Conservation (phyloP, 768 basidiomycete species). For the Trametes gibbosa region DNA sequence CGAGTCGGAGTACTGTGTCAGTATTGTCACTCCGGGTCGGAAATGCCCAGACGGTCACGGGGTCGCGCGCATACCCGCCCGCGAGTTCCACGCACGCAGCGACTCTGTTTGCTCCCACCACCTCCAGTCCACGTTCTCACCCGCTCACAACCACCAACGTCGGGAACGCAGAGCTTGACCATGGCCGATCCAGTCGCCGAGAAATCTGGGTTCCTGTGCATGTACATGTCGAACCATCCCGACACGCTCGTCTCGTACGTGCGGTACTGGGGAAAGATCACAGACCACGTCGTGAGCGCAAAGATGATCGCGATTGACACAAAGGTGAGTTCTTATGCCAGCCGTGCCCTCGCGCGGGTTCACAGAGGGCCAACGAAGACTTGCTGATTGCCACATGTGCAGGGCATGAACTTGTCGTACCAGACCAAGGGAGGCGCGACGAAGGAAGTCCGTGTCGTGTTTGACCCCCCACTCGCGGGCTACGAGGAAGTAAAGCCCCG, state of each 20-base stretch:
- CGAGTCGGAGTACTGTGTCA: too few relatives aligned
- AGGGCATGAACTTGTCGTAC: constrained; percentile 75
- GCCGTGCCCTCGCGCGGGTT: not conserved
- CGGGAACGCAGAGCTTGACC: not conserved
- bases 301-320: constrained; percentile 69
- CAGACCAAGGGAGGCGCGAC: constrained; percentile 43
- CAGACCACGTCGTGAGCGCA: constrained; percentile 52
- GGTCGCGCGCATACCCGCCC: not conserved
- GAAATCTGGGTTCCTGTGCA: constrained; percentile 71
- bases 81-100: constrained; percentile 3
- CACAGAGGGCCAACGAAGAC: not conserved
- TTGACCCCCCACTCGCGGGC: constrained; percentile 69
- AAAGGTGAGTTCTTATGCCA: constrained; percentile 42
- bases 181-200: constrained; percentile 75
- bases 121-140: not conserved
- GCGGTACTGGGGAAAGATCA: constrained; percentile 70
- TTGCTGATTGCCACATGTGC: not conserved
- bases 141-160: not conserved
- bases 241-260: constrained; percentile 85
- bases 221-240: constrained; percentile 84
- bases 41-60: not conserved
- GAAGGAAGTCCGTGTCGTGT: constrained; percentile 51
- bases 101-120: constrained; percentile 1
- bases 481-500: constrained; percentile 85
- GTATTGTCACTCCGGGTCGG: too few relatives aligned